Evolutionary conservation across 2,329 filamentous ascomycete species (phyloP).

Genomic region (Rhynchosporium secalis): DNA sequence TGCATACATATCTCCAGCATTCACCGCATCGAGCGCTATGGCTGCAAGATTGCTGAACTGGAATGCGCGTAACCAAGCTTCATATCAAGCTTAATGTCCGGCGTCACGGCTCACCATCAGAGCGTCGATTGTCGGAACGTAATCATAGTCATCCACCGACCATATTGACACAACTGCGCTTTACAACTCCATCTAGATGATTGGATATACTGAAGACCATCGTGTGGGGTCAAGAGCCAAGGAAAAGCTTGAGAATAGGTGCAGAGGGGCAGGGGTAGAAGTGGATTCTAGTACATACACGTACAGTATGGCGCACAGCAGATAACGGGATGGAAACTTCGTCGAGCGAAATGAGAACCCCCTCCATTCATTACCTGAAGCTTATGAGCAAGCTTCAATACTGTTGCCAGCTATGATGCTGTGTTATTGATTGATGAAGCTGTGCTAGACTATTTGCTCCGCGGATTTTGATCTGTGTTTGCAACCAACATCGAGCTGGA

Average conservation of each 20-base stretch:
- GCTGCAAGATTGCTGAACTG: background rate
- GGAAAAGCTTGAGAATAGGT: slow-evolving; percentile 9
- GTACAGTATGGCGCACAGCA: slow-evolving; percentile 11
- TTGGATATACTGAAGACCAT: slow-evolving; percentile 3
- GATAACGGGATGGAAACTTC: slow-evolving; percentile 9
- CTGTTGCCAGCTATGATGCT: background rate
- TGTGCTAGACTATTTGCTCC: background rate
- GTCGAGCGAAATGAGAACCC: slow-evolving; percentile 10
- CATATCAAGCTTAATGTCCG: no score
- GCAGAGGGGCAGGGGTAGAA: background rate
- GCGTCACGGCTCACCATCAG: background rate
- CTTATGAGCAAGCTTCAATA: background rate
- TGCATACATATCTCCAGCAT: slow-evolving; percentile 16
- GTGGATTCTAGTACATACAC: background rate
- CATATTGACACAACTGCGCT: slow-evolving; percentile 8
- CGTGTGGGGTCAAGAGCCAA: slow-evolving; percentile 3
- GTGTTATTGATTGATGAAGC: background rate
- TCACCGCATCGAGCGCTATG: slow-evolving; percentile 2
- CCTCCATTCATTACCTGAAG: background rate
- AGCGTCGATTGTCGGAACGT: background rate
- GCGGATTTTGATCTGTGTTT: background rate
- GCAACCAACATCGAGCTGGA: background rate
- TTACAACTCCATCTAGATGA: background rate
- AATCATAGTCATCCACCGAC: slow-evolving; percentile 6
- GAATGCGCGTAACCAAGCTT: slow-evolving; percentile 6